Conservation (phyloP, 164 flowering plant species). For the Paratinospora sagittata region DNA sequence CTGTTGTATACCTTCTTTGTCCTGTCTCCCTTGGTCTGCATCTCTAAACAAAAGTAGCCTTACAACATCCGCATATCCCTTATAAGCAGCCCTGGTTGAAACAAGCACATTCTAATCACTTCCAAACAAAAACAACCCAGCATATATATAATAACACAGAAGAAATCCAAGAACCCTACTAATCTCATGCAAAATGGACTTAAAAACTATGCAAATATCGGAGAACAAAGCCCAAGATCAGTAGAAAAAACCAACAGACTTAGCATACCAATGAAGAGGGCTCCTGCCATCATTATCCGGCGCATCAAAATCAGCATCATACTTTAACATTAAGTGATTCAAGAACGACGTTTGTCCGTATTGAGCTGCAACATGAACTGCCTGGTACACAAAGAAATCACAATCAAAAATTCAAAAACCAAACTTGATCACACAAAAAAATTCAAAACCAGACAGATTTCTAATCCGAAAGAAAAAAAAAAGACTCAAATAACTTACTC, state of each 20-base stretch:
- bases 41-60: slow-evolving; percentile 85
- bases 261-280: slow-evolving; percentile 96
- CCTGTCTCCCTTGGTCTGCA: slow-evolving; percentile 76
- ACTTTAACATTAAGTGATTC: slow-evolving; percentile 23
- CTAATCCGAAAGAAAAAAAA: too few species aligned
- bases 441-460: background rate
- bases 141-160: background rate
- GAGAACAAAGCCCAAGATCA: background rate
- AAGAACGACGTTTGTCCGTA: slow-evolving; percentile 90
- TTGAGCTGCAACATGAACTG: slow-evolving; percentile 94
- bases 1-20: slow-evolving; percentile 54
- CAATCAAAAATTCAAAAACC: background rate
- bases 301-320: slow-evolving; percentile 74
- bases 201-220: background rate
- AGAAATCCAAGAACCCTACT: background rate
- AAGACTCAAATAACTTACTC: slow-evolving; percentile 42
- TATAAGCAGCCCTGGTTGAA: slow-evolving; percentile 82
- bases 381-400: too few species aligned
- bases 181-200: background rate
- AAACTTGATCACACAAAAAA: background rate
- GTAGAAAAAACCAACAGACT: too few species aligned
- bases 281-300: slow-evolving; percentile 85
- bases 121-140: background rate
- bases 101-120: slow-evolving; percentile 10
- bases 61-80: slow-evolving; percentile 77